phyloP scores from a whole-genome alignment of 768 basidiomycete species.

The Solioccasus polychromus region DNA sequence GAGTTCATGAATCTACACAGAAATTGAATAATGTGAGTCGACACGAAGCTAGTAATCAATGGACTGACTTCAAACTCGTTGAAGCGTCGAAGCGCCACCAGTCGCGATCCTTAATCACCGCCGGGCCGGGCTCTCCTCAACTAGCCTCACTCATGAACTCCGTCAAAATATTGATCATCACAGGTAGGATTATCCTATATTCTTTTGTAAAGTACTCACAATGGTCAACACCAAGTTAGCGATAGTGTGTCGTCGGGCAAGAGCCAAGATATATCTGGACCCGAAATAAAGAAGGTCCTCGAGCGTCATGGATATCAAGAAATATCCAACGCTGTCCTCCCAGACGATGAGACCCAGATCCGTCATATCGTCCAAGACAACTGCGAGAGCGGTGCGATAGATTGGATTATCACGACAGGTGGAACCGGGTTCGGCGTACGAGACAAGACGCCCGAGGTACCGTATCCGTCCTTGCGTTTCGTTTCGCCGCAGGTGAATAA shows the following conservation, averaged over 20 bases:
- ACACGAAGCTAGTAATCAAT: too few species aligned
- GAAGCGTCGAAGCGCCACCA: too few species aligned
- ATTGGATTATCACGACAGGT: slow-evolving; percentile 81
- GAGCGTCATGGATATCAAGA: slow-evolving; percentile 36
- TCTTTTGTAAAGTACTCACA: not conserved
- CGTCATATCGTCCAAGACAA: slow-evolving; percentile 45
- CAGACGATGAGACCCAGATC: slow-evolving; percentile 62
- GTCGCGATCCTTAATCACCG: too few species aligned
- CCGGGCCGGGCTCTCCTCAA: not conserved
- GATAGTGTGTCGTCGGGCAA: slow-evolving; percentile 58
- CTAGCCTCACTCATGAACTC: slow-evolving; percentile 16
- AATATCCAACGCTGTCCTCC: slow-evolving; percentile 46
- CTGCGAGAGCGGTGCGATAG: slow-evolving; percentile 44
- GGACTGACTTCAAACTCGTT: too few species aligned
- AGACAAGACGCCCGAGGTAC: slow-evolving; percentile 83
- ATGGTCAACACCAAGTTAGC: slow-evolving; percentile 45
- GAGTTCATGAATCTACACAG: too few species aligned
- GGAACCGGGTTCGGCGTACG: slow-evolving; percentile 84
- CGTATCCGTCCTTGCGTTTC: not conserved
- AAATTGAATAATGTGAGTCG: too few species aligned
- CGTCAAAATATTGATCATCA: slow-evolving; percentile 25
- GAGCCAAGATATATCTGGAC: slow-evolving; percentile 63
- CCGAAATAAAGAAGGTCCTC: slow-evolving; percentile 54
- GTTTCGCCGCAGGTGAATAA: not conserved
- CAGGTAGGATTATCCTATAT: slow-evolving; percentile 20